These are phyloP conservation scores for Garcia nutans DNA, from an alignment of 345 rosid genomes.

Conservation along the genomic window DNA sequence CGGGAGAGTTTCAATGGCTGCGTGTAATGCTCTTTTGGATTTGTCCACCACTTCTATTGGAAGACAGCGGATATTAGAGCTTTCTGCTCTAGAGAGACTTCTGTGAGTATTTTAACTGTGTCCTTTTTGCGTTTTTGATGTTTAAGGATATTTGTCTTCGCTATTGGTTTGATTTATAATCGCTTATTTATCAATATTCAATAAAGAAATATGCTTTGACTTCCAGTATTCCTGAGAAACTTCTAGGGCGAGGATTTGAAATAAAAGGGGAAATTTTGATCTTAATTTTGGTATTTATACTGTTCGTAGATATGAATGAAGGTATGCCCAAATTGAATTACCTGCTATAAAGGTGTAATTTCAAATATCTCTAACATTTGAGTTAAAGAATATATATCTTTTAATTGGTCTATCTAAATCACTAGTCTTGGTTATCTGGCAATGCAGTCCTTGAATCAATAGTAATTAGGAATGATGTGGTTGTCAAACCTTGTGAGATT, in stretches of 20 bases:
- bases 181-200: too few relatives aligned
- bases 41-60: slow-evolving; percentile 47
- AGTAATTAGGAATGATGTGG: background rate
- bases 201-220: too few relatives aligned
- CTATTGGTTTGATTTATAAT: too few relatives aligned
- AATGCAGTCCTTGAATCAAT: background rate
- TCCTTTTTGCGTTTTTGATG: background rate
- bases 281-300: too few relatives aligned
- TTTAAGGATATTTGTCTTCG: too few relatives aligned
- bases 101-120: slow-evolving; percentile 37
- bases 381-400: background rate
- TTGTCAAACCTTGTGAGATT: background rate
- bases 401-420: background rate
- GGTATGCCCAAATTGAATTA: too few relatives aligned
- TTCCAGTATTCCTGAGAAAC: too few relatives aligned
- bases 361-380: background rate
- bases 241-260: too few relatives aligned
- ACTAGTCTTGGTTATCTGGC: background rate
- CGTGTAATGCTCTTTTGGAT: slow-evolving; percentile 51
- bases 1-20: slow-evolving; percentile 33
- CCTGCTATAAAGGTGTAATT: background rate
- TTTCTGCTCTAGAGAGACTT: slow-evolving; percentile 40
- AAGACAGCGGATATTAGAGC: slow-evolving; percentile 37
- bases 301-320: too few relatives aligned
- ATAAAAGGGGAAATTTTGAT: too few relatives aligned